phyloP scores from a whole-genome alignment of 2,329 filamentous ascomycete genomes.

The Neoarthrinium moseri region DNA sequence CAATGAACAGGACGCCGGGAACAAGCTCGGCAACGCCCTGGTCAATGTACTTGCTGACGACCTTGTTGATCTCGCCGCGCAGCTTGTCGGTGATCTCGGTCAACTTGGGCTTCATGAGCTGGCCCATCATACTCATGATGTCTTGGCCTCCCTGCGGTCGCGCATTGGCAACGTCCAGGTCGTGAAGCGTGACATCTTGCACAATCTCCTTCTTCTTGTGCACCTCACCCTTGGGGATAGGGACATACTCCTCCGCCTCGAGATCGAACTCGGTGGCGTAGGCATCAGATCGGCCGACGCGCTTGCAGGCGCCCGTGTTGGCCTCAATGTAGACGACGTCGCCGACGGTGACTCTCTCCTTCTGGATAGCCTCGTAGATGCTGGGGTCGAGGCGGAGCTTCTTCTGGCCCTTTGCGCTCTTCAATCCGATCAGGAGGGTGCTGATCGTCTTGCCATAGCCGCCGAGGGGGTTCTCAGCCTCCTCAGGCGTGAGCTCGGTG shows the following conservation, averaged over 20 bases:
- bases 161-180: conserved; percentile 93
- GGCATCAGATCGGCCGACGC: conserved; percentile 91
- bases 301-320: conserved; percentile 96
- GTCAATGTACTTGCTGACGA: conserved; percentile 98
- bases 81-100: conserved; percentile 99
- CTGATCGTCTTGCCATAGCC: conserved; percentile 98
- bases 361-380: conserved; percentile 99
- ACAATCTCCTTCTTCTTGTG: conserved; percentile 99
- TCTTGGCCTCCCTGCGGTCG: conserved; percentile 96
- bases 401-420: conserved; percentile 95
- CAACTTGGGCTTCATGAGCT: conserved; percentile 99
- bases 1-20: conserved; percentile 97
- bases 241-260: conserved; percentile 98
- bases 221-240: conserved; percentile 96
- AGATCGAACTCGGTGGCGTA: conserved; percentile 98
- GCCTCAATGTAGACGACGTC: conserved; percentile 99
- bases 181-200: conserved; percentile 95
- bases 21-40: conserved; percentile 97
- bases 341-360: conserved; percentile 92
- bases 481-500: conserved; percentile 94
- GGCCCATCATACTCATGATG: conserved; percentile 99
- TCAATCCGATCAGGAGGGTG: conserved; percentile 89
- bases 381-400: conserved; percentile 95
- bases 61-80: conserved; percentile 95
- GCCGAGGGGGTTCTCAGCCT: conserved; percentile 95